Conservation (phyloP, 768 basidiomycete species). For the Mycena sanguinolenta region DNA sequence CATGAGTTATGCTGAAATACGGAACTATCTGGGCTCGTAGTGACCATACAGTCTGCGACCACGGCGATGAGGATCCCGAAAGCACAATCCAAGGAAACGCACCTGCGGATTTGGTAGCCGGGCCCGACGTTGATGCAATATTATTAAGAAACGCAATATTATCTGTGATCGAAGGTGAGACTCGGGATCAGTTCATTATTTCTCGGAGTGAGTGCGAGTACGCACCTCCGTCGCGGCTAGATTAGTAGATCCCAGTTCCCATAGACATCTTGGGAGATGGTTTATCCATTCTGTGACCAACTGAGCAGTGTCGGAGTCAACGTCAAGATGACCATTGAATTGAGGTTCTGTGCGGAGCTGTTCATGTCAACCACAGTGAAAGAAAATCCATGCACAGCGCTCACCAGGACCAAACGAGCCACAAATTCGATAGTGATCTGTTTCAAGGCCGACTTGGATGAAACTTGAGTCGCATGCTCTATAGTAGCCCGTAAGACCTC, state of each 20-base stretch:
- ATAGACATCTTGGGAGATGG: conserved; percentile 84
- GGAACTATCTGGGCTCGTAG: conserved; percentile 77
- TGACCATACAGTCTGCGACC: conserved; percentile 59
- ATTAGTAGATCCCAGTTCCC: conserved; percentile 83
- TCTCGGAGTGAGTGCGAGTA: background rate
- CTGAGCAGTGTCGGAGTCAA: conserved; percentile 45
- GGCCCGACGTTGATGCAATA: conserved; percentile 68
- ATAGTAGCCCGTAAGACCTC: conserved; percentile 68
- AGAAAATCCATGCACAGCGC: conserved; percentile 37
- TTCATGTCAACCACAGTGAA: conserved; percentile 12
- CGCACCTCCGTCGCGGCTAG: conserved; percentile 72
- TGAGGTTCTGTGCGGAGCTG: conserved; percentile 73
- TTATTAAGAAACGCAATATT: conserved; percentile 75
- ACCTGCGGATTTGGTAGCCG: conserved; percentile 60
- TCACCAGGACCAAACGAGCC: conserved; percentile 76
- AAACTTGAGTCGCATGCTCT: conserved; percentile 72
- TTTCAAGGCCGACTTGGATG: conserved; percentile 76
- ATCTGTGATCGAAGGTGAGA: conserved; percentile 56
- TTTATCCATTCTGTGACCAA: conserved; percentile 71
- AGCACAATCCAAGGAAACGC: conserved; percentile 37
- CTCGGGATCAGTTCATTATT: background rate
- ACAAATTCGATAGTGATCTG: conserved; percentile 81
- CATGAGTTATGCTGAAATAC: conserved; percentile 84
- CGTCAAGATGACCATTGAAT: conserved; percentile 64
- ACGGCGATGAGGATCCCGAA: conserved; percentile 15